Conservation (phyloP, 2,329 filamentous ascomycete species). For the Exophiala sp. region DNA sequence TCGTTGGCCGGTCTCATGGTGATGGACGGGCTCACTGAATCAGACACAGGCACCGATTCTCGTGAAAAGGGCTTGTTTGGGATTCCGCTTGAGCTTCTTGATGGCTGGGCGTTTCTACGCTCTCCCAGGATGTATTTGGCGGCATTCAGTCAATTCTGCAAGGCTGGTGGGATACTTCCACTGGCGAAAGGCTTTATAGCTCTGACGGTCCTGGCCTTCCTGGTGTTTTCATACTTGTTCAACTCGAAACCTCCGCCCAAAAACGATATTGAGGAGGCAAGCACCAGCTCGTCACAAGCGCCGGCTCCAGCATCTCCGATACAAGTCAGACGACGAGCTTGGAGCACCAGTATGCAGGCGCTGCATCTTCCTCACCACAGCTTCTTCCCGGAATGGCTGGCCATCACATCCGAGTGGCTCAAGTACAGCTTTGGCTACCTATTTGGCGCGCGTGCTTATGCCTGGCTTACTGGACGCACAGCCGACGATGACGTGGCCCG, state of each 20-base stretch:
- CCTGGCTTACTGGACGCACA: slow-evolving; percentile 70
- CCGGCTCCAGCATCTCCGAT: slow-evolving; percentile 76
- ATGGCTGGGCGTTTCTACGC: slow-evolving; percentile 38
- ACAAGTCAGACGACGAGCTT: slow-evolving; percentile 77
- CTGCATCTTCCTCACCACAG: slow-evolving; percentile 86
- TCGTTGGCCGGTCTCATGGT: slow-evolving; percentile 90
- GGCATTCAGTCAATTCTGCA: slow-evolving; percentile 27
- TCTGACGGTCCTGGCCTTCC: slow-evolving; percentile 42
- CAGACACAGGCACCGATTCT: slow-evolving; percentile 59
- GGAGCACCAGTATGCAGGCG: slow-evolving; percentile 87
- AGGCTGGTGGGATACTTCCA: slow-evolving; percentile 27
- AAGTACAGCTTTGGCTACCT: slow-evolving; percentile 75
- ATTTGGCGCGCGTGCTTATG: slow-evolving; percentile 70
- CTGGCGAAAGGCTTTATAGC: slow-evolving; percentile 31
- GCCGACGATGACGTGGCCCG: slow-evolving; percentile 80
- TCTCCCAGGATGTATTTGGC: slow-evolving; percentile 27
- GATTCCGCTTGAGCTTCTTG: slow-evolving; percentile 55
- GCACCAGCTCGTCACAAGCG: slow-evolving; percentile 27
- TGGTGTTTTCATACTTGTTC: slow-evolving; percentile 52
- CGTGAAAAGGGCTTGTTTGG: slow-evolving; percentile 62
- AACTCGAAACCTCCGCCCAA: slow-evolving; percentile 51
- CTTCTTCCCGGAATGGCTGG: slow-evolving; percentile 77
- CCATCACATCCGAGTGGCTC: slow-evolving; percentile 69
- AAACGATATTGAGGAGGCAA: slow-evolving; percentile 38
- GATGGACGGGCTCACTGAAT: slow-evolving; percentile 67